Conservation (phyloP, 1,284 basidiomycete species). For the Cryptococcus sp. region DNA sequence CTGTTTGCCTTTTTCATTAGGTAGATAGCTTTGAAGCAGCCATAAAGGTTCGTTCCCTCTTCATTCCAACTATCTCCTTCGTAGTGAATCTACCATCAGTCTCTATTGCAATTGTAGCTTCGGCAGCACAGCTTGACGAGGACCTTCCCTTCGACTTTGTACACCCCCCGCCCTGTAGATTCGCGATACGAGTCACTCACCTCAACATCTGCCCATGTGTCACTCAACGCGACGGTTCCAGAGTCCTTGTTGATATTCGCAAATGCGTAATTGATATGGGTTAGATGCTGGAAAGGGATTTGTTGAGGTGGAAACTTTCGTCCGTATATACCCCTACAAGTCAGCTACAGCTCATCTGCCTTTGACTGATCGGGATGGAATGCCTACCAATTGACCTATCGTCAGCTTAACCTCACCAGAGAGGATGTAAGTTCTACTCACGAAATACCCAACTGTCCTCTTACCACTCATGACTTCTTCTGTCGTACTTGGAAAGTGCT, state of each 20-base stretch:
- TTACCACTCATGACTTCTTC: background rate
- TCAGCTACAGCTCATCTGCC: background rate
- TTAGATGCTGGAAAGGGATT: conserved; percentile 66
- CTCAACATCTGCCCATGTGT: conserved; percentile 76
- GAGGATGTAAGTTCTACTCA: conserved; percentile 4
- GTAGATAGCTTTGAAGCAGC: conserved; percentile 83
- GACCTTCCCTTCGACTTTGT: no score
- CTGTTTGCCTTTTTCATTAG: conserved; percentile 71
- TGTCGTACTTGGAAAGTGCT: background rate
- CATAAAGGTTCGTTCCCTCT: conserved; percentile 71
- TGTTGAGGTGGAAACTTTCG: conserved; percentile 68
- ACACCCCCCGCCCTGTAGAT: no score
- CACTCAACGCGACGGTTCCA: conserved; percentile 67
- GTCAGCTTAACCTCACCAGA: background rate
- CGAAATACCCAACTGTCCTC: conserved; percentile 22
- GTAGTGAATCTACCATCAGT: conserved; percentile 52
- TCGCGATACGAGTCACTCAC: conserved; percentile 45
- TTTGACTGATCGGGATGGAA: background rate
- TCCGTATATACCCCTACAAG: conserved; percentile 82
- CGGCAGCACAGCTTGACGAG: no score
- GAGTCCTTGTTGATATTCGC: conserved; percentile 68
- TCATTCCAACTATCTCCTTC: conserved; percentile 88
- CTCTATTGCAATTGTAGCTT: no score
- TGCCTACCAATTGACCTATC: background rate
- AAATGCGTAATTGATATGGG: conserved; percentile 84